These are phyloP conservation scores for Talaromyces funiculosus DNA, from an alignment of 2,329 filamentous ascomycete species.

Conservation along the genomic window DNA sequence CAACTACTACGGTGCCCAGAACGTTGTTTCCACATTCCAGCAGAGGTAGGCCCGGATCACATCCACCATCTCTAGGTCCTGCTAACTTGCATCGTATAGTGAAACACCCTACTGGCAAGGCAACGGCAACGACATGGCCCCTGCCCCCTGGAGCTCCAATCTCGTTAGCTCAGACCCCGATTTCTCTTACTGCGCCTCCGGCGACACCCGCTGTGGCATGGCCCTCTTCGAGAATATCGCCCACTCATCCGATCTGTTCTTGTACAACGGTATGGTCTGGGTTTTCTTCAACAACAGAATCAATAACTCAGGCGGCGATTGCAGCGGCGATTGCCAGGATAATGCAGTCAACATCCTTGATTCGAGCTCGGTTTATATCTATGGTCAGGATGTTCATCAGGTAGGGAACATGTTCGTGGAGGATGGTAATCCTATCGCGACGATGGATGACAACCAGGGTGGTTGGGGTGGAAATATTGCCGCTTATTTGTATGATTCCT, in stretches of 20 bases:
- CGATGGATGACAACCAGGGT: conserved; percentile 25
- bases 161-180: conserved; percentile 21
- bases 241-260: conserved; percentile 26
- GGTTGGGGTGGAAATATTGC: conserved; percentile 33
- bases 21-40: conserved; percentile 43
- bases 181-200: conserved; percentile 24
- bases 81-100: conserved; percentile 18
- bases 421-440: conserved; percentile 20
- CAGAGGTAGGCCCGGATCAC: conserved; percentile 28
- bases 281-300: conserved; percentile 37
- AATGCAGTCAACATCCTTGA: conserved; percentile 28
- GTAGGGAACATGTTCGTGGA: conserved; percentile 28
- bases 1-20: conserved; percentile 45
- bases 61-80: background rate
- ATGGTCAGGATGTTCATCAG: conserved; percentile 26
- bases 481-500: conserved; percentile 20
- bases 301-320: too few relatives aligned
- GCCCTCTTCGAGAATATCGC: conserved; percentile 27
- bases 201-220: conserved; percentile 34
- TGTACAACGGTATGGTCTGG: conserved; percentile 39
- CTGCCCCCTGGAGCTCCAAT: conserved; percentile 23
- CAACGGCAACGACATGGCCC: conserved; percentile 26
- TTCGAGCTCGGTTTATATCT: conserved; percentile 25
- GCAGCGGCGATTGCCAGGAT: conserved; percentile 29
- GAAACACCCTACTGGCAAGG: conserved; percentile 50